Conservation (phyloP, 2,329 filamentous ascomycete genomes). For the Graphium sp. region DNA sequence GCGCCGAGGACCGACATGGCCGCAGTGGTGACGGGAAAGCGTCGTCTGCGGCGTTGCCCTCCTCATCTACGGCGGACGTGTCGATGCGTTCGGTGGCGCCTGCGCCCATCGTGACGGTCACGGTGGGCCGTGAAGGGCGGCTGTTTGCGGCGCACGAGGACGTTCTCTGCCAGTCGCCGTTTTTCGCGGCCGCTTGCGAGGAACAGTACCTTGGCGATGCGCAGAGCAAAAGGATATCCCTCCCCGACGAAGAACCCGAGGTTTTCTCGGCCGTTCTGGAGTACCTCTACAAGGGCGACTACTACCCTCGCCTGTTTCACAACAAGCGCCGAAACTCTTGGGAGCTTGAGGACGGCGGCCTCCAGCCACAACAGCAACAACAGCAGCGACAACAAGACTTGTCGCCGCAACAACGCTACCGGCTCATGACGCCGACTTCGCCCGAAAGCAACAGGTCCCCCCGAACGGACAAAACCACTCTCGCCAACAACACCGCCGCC, state of each 20-base stretch:
- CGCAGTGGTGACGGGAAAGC: background rate
- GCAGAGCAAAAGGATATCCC: conserved; percentile 48
- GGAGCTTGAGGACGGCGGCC: conserved; percentile 50
- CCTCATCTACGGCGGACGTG: too few relatives aligned
- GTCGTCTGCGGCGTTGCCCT: background rate
- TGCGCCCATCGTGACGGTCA: conserved; percentile 62
- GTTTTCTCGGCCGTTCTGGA: conserved; percentile 83
- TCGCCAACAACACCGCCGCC: background rate
- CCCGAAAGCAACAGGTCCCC: too few relatives aligned
- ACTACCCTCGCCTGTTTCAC: conserved; percentile 73
- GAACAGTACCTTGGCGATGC: background rate
- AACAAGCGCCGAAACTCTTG: conserved; percentile 75
- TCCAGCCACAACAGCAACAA: background rate
- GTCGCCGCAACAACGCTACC: background rate
- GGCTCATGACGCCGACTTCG: too few relatives aligned
- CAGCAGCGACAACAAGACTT: background rate
- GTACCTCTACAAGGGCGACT: conserved; percentile 88
- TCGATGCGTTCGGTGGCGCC: conserved; percentile 1
- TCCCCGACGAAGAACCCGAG: conserved; percentile 76
- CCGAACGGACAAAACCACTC: too few relatives aligned
- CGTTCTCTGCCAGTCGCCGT: conserved; percentile 61
- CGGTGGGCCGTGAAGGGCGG: conserved; percentile 65
- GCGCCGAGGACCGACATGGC: conserved; percentile 13
- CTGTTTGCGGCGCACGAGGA: conserved; percentile 89
- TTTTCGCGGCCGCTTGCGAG: conserved; percentile 33